phyloP scores from a whole-genome alignment of 2,329 filamentous ascomycete species.

The Hymenoscyphus scutula region DNA sequence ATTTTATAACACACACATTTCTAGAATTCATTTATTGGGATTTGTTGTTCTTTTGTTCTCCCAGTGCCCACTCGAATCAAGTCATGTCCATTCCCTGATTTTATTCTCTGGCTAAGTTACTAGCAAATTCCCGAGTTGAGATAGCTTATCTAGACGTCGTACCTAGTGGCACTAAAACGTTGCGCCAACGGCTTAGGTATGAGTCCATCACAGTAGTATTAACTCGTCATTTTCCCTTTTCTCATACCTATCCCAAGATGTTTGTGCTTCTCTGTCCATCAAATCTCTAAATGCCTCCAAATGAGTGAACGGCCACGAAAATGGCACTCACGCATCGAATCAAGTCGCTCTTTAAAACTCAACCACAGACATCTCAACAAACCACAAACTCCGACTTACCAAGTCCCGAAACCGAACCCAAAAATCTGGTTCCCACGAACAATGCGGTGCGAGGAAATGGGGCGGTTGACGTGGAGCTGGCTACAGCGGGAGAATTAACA shows the following conservation, averaged over 20 bases:
- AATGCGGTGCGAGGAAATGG: not conserved
- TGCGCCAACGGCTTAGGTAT: not conserved
- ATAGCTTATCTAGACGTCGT: not conserved
- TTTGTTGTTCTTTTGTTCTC: not conserved
- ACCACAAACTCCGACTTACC: not conserved
- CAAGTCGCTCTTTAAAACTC: not conserved
- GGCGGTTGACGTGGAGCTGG: not conserved
- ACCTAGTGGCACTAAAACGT: not conserved
- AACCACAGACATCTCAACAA: not conserved
- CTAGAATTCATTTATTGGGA: too few relatives aligned
- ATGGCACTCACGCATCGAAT: conserved; percentile 1
- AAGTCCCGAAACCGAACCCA: conserved; percentile 1
- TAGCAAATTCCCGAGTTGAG: not conserved
- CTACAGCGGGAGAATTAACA: conserved; percentile 15
- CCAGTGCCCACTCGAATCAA: not conserved
- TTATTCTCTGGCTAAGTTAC: not conserved
- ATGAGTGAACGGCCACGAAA: not conserved
- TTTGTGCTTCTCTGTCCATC: not conserved
- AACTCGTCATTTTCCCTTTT: not conserved
- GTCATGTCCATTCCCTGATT: not conserved
- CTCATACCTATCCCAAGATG: not conserved
- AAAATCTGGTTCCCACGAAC: not conserved
- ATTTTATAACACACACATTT: not conserved
- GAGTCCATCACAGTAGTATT: not conserved
- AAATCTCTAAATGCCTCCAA: not conserved